Conservation (phyloP, 805 yeast genomes). For the Teunomyces pallodes region DNA sequence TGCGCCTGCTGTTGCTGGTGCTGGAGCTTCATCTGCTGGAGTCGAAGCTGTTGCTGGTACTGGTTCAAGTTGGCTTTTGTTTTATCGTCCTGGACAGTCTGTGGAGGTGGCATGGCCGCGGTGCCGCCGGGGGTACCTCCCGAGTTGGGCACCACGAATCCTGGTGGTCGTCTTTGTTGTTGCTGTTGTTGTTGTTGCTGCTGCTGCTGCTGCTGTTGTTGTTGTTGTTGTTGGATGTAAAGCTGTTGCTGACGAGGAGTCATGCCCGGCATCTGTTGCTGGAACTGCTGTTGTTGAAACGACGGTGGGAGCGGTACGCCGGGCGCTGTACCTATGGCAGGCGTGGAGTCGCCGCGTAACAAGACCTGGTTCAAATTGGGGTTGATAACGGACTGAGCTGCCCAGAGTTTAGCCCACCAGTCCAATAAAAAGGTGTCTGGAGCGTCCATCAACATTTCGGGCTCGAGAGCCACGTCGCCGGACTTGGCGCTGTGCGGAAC, state of each 20-base stretch:
- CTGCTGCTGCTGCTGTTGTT: not conserved
- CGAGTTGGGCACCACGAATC: slow-evolving; percentile 2
- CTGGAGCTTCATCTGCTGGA: slow-evolving; percentile 16
- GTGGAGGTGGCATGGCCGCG: slow-evolving; percentile 11
- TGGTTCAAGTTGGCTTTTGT: slow-evolving; percentile 8
- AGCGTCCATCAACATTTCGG: slow-evolving; percentile 29
- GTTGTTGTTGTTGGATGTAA: slow-evolving; percentile 1
- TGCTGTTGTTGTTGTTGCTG: not conserved
- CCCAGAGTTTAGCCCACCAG: slow-evolving; percentile 57
- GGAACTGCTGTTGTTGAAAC: slow-evolving; percentile 7
- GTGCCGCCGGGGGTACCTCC: not conserved
- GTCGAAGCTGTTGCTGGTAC: slow-evolving; percentile 14
- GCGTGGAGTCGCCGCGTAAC: slow-evolving; percentile 1
- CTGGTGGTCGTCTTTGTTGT: slow-evolving; percentile 4
- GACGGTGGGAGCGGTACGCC: not conserved
- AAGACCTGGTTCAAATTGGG: slow-evolving; percentile 26
- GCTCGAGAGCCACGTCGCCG: slow-evolving; percentile 11
- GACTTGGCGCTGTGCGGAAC: slow-evolving; percentile 26
- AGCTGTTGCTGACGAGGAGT: slow-evolving; percentile 2
- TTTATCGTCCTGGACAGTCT: slow-evolving; percentile 2
- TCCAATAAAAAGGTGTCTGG: slow-evolving; percentile 49
- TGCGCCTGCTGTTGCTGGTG: slow-evolving; percentile 11
- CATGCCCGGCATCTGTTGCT: slow-evolving; percentile 3
- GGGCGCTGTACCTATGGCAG: not conserved
- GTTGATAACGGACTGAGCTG: slow-evolving; percentile 44